These are phyloP conservation scores for Dipodascus geniculatus DNA, from an alignment of 805 yeast genomes.

Conservation along the genomic window DNA sequence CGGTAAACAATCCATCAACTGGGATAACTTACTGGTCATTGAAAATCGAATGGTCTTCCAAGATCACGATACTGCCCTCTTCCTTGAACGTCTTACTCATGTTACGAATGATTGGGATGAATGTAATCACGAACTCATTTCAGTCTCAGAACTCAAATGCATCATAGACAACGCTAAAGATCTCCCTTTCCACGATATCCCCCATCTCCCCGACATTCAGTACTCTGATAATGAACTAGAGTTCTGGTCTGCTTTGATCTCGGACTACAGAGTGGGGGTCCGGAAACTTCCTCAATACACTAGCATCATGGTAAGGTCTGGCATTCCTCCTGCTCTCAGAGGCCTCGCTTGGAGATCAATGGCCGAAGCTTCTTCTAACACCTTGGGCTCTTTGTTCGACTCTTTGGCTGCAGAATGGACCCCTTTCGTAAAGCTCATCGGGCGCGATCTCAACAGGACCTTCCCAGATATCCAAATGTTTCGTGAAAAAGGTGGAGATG, in stretches of 20 bases:
- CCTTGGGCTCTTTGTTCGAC: conserved; percentile 26
- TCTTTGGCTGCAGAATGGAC: conserved; percentile 31
- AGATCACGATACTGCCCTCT: conserved; percentile 6
- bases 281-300: conserved; percentile 21
- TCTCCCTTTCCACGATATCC: conserved; percentile 11
- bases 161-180: conserved; percentile 5
- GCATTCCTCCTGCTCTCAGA: conserved; percentile 26
- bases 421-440: conserved; percentile 34
- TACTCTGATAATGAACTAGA: conserved; percentile 17
- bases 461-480: conserved; percentile 45
- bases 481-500: conserved; percentile 29
- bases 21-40: conserved; percentile 10
- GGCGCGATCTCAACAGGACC: conserved; percentile 48
- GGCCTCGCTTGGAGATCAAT: conserved; percentile 27
- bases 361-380: conserved; percentile 18
- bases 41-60: conserved; percentile 13
- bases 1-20: conserved; percentile 7
- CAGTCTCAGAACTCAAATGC: conserved; percentile 7
- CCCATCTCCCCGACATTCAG: conserved; percentile 6
- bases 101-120: conserved; percentile 5
- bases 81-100: conserved; percentile 2
- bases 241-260: conserved; percentile 26
- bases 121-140: conserved; percentile 1
- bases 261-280: conserved; percentile 23
- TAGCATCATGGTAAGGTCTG: conserved; percentile 22